Conservation (phyloP, 805 yeast genomes). For the Candida germanica region DNA sequence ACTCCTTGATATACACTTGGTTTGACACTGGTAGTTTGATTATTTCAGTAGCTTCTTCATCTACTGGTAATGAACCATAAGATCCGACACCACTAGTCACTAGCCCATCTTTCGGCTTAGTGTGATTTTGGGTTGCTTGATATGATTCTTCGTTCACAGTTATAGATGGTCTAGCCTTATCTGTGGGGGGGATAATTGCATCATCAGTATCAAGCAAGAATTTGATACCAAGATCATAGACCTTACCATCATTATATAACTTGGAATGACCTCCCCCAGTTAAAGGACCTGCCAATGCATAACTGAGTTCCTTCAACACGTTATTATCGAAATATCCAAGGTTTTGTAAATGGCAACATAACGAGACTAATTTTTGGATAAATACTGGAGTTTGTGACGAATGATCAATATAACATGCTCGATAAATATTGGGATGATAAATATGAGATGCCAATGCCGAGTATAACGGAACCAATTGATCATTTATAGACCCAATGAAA, state of each 20-base stretch:
- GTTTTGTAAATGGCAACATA: constrained; percentile 73
- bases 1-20: constrained; percentile 40
- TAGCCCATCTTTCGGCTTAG: constrained; percentile 8
- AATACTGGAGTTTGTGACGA: constrained; percentile 76
- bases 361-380: constrained; percentile 66
- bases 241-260: constrained; percentile 80
- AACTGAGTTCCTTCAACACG: constrained; percentile 78
- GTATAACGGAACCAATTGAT: constrained; percentile 89
- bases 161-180: not conserved
- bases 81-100: constrained; percentile 20
- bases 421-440: constrained; percentile 82
- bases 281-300: constrained; percentile 73
- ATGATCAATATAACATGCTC: constrained; percentile 88
- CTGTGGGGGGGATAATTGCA: constrained; percentile 37
- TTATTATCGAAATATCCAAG: constrained; percentile 82
- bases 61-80: constrained; percentile 13
- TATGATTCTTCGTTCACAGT: not conserved
- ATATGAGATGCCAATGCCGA: constrained; percentile 81
- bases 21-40: constrained; percentile 29
- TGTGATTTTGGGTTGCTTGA: not conserved
- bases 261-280: constrained; percentile 96
- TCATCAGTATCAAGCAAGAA: constrained; percentile 75
- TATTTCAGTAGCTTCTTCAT: constrained; percentile 11
- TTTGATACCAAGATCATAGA: constrained; percentile 75
- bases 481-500: constrained; percentile 86